These are phyloP conservation scores for Nelumbo lutea DNA, from an alignment of 164 flowering plant species.

Conservation along the genomic window DNA sequence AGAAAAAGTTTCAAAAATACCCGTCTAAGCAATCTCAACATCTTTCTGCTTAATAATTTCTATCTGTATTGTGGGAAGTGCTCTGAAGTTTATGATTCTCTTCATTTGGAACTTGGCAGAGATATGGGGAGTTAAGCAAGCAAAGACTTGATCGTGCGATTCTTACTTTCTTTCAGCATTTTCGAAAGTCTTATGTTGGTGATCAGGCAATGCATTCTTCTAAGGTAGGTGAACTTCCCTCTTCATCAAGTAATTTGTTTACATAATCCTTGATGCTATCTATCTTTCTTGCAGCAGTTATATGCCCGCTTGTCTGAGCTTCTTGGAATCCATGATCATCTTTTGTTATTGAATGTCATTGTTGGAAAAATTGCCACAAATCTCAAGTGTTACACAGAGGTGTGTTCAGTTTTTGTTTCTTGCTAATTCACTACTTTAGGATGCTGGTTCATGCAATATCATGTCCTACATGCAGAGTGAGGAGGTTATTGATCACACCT, in stretches of 20 bases:
- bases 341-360: constrained; percentile 72
- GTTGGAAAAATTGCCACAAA: constrained; percentile 96
- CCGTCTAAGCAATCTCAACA: too few species aligned
- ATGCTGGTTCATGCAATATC: background rate
- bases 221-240: constrained; percentile 48
- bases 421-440: constrained; percentile 2
- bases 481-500: constrained; percentile 89
- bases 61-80: too few species aligned
- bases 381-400: constrained; percentile 90
- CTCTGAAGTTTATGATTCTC: background rate
- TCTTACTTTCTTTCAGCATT: constrained; percentile 88
- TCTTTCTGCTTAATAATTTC: too few species aligned
- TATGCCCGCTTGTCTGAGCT: constrained; percentile 94
- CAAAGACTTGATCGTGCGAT: constrained; percentile 98
- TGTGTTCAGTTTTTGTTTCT: constrained; percentile 12
- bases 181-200: constrained; percentile 92
- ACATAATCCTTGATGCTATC: constrained; percentile 15
- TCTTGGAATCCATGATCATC: constrained; percentile 93
- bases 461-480: constrained; percentile 57
- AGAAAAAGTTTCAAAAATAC: too few species aligned
- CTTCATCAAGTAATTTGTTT: background rate
- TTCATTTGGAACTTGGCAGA: constrained; percentile 34
- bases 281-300: constrained; percentile 81
- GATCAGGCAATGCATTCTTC: constrained; percentile 98
- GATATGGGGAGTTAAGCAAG: constrained; percentile 87